Evolutionary conservation across 768 basidiomycete species (phyloP).

Genomic region (Mycena crocata): DNA sequence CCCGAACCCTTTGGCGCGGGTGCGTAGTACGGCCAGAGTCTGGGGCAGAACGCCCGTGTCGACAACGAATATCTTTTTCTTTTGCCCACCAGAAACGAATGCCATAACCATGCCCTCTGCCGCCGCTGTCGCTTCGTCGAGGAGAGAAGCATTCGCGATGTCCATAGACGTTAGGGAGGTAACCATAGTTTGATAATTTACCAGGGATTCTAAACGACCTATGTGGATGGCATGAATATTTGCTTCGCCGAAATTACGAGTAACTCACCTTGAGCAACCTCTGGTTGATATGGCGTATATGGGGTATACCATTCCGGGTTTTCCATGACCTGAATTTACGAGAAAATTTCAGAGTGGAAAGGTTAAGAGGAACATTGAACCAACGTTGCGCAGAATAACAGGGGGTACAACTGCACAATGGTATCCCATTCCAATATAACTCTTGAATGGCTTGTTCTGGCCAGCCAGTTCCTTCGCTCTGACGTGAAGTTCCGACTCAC

Average conservation of each 20-base stretch:
- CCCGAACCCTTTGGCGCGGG: constrained; percentile 93
- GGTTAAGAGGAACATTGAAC: constrained; percentile 35
- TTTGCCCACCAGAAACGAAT: constrained; percentile 72
- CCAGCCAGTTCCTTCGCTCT: constrained; percentile 82
- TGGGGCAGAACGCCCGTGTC: constrained; percentile 88
- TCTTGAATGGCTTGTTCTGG: constrained; percentile 86
- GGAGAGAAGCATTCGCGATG: constrained; percentile 94
- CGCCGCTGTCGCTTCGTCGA: constrained; percentile 95
- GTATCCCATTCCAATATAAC: constrained; percentile 99
- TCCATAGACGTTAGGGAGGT: constrained; percentile 94
- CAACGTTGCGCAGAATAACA: constrained; percentile 91
- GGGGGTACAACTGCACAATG: constrained; percentile 95
- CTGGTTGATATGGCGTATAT: constrained; percentile 96
- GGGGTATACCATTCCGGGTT: constrained; percentile 99
- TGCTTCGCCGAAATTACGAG: constrained; percentile 12
- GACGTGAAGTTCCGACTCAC: constrained; percentile 85
- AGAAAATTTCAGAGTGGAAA: constrained; percentile 2
- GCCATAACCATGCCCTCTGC: constrained; percentile 99
- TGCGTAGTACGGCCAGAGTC: constrained; percentile 89
- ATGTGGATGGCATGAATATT: constrained; percentile 23
- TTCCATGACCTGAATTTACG: constrained; percentile 78
- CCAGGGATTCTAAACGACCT: constrained; percentile 95
- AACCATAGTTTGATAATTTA: constrained; percentile 98
- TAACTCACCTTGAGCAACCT: constrained; percentile 92
- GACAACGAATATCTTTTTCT: constrained; percentile 87